Evolutionary conservation across 169 alveolate genomes (phyloP).

Genomic region (Eimeria necatrix): DNA sequence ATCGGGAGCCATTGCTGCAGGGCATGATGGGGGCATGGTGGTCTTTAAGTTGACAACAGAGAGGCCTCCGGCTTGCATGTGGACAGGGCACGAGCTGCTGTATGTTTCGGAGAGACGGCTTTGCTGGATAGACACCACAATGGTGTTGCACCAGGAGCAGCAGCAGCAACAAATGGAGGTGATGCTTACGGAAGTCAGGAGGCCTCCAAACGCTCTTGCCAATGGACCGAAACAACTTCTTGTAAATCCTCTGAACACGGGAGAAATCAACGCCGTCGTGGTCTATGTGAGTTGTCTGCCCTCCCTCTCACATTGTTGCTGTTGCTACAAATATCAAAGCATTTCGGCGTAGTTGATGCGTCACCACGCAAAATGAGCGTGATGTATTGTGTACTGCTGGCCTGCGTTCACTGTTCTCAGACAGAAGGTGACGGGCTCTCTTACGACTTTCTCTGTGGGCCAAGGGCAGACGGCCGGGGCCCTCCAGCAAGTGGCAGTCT

Average conservation of each 20-base stretch:
- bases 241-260: conserved; percentile 75
- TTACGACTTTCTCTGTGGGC: conserved; percentile 74
- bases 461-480: conserved; percentile 46
- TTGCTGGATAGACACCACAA: conserved; percentile 70
- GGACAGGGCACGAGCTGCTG: conserved; percentile 68
- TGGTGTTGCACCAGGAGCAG: conserved; percentile 20
- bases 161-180: conserved; percentile 68
- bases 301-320: not conserved
- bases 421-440: conserved; percentile 76
- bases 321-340: too few relatives aligned
- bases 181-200: conserved; percentile 69
- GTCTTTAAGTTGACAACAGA: conserved; percentile 95
- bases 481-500: conserved; percentile 62
- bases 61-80: conserved; percentile 86
- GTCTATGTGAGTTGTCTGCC: conserved; percentile 66
- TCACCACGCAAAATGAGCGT: too few relatives aligned
- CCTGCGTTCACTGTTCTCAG: not conserved
- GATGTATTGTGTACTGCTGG: too few relatives aligned
- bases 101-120: conserved; percentile 72
- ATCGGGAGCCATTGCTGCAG: conserved; percentile 94
- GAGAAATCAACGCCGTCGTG: conserved; percentile 81
- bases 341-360: too few relatives aligned
- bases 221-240: conserved; percentile 75
- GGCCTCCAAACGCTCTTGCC: conserved; percentile 82
- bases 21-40: conserved; percentile 94